Evolutionary conservation across 2,329 filamentous ascomycete genomes (phyloP).

Genomic region (Fusarium sp.): DNA sequence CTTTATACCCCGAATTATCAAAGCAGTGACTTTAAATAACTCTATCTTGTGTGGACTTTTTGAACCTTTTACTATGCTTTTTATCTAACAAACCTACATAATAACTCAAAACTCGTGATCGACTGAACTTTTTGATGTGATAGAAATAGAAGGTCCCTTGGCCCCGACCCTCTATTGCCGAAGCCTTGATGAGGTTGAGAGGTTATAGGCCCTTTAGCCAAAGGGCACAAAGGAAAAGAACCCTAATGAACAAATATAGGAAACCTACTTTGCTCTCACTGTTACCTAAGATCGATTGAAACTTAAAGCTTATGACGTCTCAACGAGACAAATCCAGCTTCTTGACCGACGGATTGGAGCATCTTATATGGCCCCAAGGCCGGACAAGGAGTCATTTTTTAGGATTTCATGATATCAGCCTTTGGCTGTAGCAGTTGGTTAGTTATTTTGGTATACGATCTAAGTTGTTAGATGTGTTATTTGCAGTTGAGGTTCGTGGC

Average conservation of each 20-base stretch:
- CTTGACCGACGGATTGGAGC: too few species aligned
- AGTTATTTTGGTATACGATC: too few species aligned
- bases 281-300: too few species aligned
- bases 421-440: too few species aligned
- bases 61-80: not conserved
- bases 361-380: too few species aligned
- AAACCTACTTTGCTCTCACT: not conserved
- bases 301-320: too few species aligned
- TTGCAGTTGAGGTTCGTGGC: too few species aligned
- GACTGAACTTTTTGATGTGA: not conserved
- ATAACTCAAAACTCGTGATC: not conserved
- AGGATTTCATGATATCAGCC: too few species aligned
- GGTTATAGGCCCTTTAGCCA: fast-evolving
- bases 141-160: not conserved
- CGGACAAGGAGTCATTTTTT: too few species aligned
- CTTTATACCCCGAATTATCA: not conserved
- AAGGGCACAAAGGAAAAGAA: not conserved
- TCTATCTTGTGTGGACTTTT: not conserved
- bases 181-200: not conserved
- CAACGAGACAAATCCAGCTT: too few species aligned
- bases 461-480: too few species aligned
- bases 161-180: not conserved
- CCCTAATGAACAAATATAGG: not conserved
- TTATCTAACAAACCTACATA: not conserved
- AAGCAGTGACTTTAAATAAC: not conserved